Evolutionary conservation across 2,329 filamentous ascomycete species (phyloP).

Genomic region (Aspergillus sp.): DNA sequence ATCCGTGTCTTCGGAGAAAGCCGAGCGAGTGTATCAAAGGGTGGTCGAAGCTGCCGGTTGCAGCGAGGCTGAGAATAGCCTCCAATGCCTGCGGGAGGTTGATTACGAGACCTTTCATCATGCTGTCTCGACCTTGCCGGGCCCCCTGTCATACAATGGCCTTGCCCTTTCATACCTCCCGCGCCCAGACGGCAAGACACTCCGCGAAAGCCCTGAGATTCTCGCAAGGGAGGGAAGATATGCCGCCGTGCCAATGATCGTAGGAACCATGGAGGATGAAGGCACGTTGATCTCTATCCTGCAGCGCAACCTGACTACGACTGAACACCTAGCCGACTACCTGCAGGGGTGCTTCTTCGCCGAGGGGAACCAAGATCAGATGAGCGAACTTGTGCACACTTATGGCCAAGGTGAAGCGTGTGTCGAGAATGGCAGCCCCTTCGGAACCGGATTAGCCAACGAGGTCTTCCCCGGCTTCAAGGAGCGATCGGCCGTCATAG

Average conservation of each 20-base stretch:
- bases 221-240: slow-evolving; percentile 59
- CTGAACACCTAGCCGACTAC: slow-evolving; percentile 65
- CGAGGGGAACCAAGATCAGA: slow-evolving; percentile 54
- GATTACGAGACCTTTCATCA: slow-evolving; percentile 57
- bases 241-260: slow-evolving; percentile 65
- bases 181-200: slow-evolving; percentile 68
- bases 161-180: slow-evolving; percentile 75
- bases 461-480: too few relatives aligned
- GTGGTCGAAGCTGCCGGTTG: slow-evolving; percentile 56
- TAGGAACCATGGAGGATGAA: slow-evolving; percentile 80
- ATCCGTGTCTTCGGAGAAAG: slow-evolving; percentile 67
- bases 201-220: slow-evolving; percentile 67
- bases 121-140: slow-evolving; percentile 72
- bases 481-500: too few relatives aligned
- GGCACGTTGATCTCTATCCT: slow-evolving; percentile 75
- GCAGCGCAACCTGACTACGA: slow-evolving; percentile 69
- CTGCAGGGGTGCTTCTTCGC: slow-evolving; percentile 65
- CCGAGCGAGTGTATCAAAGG: slow-evolving; percentile 59
- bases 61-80: slow-evolving; percentile 44
- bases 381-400: slow-evolving; percentile 62
- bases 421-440: too few relatives aligned
- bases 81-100: slow-evolving; percentile 54
- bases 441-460: too few relatives aligned
- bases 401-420: slow-evolving; percentile 49
- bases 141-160: slow-evolving; percentile 68